phyloP scores from a whole-genome alignment of 768 basidiomycete genomes.

The Xanthoconium stramineum region DNA sequence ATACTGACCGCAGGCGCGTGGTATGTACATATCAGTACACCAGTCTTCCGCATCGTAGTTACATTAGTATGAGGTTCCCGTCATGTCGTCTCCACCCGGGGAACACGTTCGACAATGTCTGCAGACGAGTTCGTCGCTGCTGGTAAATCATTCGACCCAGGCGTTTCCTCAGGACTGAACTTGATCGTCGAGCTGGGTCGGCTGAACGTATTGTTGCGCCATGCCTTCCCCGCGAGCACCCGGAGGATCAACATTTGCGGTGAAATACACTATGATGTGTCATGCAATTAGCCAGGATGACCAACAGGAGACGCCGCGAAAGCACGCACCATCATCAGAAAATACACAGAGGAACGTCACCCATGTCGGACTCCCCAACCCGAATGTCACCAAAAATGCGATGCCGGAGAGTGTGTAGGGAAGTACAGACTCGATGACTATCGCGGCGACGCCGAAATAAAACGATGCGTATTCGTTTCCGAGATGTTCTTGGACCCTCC shows the following conservation, averaged over 20 bases:
- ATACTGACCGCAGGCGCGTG: too few species aligned
- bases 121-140: background rate
- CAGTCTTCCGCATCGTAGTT: background rate
- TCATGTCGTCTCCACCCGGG: too few species aligned
- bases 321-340: slow-evolving; percentile 16
- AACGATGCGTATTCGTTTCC: background rate
- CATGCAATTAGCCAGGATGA: background rate
- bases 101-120: background rate
- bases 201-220: slow-evolving; percentile 5
- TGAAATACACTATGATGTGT: slow-evolving; percentile 17
- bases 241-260: slow-evolving; percentile 22
- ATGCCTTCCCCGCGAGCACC: slow-evolving; percentile 14
- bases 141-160: background rate
- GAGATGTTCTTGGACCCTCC: slow-evolving; percentile 4
- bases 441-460: slow-evolving; percentile 11
- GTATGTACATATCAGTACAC: too few species aligned
- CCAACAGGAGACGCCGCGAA: background rate
- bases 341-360: slow-evolving; percentile 10
- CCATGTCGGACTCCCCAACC: slow-evolving; percentile 10
- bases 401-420: slow-evolving; percentile 12
- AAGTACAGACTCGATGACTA: slow-evolving; percentile 9
- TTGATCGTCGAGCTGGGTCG: background rate
- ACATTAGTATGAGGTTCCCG: background rate
- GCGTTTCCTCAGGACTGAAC: background rate
- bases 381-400: slow-evolving; percentile 1